Percentiles rank a stretch among this genome's conserved stretches.
Conservation (phyloP, 179 eudicot genomes). For the Spinacia oleracea region DNA sequence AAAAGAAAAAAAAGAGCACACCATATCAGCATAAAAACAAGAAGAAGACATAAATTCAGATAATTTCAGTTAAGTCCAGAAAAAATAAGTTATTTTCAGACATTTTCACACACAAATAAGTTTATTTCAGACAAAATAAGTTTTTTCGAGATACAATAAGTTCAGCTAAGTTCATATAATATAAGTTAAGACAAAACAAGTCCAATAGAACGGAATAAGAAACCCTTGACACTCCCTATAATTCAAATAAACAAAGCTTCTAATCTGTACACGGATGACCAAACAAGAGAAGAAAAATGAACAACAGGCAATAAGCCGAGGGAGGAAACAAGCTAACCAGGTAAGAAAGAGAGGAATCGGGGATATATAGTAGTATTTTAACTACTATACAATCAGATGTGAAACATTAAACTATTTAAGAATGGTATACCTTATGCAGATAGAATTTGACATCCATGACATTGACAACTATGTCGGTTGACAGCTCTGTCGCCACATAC, state of each 20-base stretch:
- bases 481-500: constrained; percentile 48
- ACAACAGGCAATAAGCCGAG: background rate
- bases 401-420: background rate
- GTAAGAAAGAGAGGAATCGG: background rate
- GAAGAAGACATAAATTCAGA: background rate
- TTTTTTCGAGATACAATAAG: no score
- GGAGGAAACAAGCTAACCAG: background rate
- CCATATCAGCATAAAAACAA: constrained; percentile 5
- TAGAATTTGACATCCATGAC: constrained; percentile 51
- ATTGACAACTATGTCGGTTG: constrained; percentile 46
- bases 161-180: no score
- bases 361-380: background rate
- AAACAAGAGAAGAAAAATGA: background rate
- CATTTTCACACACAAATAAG: no score
- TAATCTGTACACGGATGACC: background rate
- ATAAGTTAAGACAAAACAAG: no score
- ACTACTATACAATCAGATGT: background rate
- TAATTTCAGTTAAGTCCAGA: no score
- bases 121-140: no score
- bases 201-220: no score
- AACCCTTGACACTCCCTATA: background rate
- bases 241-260: background rate
- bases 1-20: background rate
- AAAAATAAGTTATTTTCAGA: no score
- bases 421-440: constrained; percentile 47